Evolutionary conservation across 1,284 basidiomycete genomes (phyloP).

Genomic region (Boletellus dicymbophilus): DNA sequence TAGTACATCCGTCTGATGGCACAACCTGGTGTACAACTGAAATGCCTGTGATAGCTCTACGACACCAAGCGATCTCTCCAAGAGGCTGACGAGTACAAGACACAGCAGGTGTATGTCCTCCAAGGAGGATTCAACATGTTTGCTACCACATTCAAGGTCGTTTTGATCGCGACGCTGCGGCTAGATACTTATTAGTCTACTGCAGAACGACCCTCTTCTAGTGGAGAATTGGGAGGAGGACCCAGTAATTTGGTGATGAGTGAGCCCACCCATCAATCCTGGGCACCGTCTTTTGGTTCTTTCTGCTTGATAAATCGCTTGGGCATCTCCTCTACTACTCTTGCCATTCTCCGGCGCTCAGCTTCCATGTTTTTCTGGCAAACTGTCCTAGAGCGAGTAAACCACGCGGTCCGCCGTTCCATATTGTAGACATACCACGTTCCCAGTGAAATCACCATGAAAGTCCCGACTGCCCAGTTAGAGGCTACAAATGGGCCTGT

Average conservation of each 20-base stretch:
- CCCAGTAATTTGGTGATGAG: conserved; percentile 28
- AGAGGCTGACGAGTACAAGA: conserved; percentile 35
- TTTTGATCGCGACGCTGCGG: neutral
- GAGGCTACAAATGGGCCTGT: conserved; percentile 47
- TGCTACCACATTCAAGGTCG: conserved; percentile 66
- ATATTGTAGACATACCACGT: conserved; percentile 41
- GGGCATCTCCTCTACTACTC: conserved; percentile 63
- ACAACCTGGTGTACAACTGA: neutral
- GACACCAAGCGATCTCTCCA: conserved; percentile 52
- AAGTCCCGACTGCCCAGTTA: conserved; percentile 59
- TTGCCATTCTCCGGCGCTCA: conserved; percentile 56
- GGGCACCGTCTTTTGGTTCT: conserved; percentile 36
- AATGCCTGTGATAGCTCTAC: conserved; percentile 52
- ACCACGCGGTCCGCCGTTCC: conserved; percentile 1
- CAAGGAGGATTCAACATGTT: conserved; percentile 72
- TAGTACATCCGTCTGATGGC: conserved; percentile 31
- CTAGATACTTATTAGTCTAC: conserved; percentile 5
- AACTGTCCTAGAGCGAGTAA: conserved; percentile 50
- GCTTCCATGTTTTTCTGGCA: conserved; percentile 56
- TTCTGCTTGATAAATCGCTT: conserved; percentile 50
- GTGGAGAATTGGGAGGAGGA: conserved; percentile 76
- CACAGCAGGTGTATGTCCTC: conserved; percentile 64
- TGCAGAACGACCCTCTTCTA: conserved; percentile 63
- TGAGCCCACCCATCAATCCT: too few species aligned
- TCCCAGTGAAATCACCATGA: conserved; percentile 50